Evolutionary conservation across 306 rosid genomes (phyloP).

Genomic region (Prinsepia uniflora): DNA sequence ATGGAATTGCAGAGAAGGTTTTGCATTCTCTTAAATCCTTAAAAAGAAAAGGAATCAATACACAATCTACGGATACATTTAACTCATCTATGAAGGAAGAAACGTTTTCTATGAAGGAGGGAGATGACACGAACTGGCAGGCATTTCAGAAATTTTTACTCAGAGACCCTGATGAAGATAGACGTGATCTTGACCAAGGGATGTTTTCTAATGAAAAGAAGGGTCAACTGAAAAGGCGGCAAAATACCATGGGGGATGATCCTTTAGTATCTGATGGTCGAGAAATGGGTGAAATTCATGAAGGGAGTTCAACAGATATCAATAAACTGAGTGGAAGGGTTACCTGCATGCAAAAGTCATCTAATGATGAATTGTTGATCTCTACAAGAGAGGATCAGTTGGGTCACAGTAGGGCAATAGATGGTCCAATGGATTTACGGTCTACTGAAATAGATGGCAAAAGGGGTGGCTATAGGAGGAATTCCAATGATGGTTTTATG

Average conservation of each 20-base stretch:
- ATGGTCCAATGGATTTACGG: constrained; percentile 42
- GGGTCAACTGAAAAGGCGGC: constrained; percentile 41
- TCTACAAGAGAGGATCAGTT: constrained; percentile 42
- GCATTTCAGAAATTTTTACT: constrained; percentile 87
- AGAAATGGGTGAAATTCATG: constrained; percentile 47
- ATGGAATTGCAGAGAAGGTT: constrained; percentile 24
- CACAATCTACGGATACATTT: constrained; percentile 43
- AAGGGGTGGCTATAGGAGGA: constrained; percentile 53
- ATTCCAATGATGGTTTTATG: constrained; percentile 62
- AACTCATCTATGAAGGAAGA: constrained; percentile 46
- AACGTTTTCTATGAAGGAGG: constrained; percentile 41
- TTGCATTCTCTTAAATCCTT: constrained; percentile 43
- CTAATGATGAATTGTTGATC: constrained; percentile 48
- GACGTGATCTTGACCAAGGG: constrained; percentile 53
- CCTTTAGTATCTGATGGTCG: constrained; percentile 55
- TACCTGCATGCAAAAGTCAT: constrained; percentile 42
- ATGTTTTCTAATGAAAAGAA: constrained; percentile 53
- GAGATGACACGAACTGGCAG: constrained; percentile 77
- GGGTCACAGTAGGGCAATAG: constrained; percentile 35
- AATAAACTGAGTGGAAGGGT: constrained; percentile 49
- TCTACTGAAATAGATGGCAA: constrained; percentile 62
- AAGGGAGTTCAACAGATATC: constrained; percentile 41
- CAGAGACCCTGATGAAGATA: constrained; percentile 79
- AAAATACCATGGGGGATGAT: constrained; percentile 47
- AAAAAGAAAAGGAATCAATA: constrained; percentile 43